Conservation (phyloP, 2,329 filamentous ascomycete genomes). For the Neonectria sp. region DNA sequence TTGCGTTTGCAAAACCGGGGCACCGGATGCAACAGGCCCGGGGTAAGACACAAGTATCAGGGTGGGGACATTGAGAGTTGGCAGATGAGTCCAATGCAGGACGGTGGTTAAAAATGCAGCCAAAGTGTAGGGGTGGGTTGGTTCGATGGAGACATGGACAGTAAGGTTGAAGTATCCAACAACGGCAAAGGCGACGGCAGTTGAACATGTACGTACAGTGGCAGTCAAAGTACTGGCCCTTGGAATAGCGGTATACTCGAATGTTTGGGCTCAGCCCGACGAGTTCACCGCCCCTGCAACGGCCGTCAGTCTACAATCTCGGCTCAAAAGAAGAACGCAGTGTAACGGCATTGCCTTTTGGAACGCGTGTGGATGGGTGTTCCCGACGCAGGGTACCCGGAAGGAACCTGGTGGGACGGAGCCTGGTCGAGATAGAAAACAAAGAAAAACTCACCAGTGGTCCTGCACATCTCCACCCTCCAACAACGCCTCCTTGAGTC, state of each 20-base stretch:
- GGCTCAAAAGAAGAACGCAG: slow-evolving; percentile 11
- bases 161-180: slow-evolving; percentile 6
- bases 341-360: slow-evolving; percentile 31
- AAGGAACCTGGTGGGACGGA: slow-evolving; percentile 6
- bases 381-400: slow-evolving; percentile 5
- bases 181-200: background rate
- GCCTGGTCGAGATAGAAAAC: slow-evolving; percentile 13
- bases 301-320: slow-evolving; percentile 30
- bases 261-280: slow-evolving; percentile 93
- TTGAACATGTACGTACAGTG: slow-evolving; percentile 76
- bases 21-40: background rate
- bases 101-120: background rate
- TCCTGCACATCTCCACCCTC: slow-evolving; percentile 54
- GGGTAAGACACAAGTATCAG: background rate
- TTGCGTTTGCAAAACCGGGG: background rate
- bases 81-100: background rate
- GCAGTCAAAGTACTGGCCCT: slow-evolving; percentile 91
- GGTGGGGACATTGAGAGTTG: slow-evolving; percentile 1
- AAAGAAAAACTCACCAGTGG: slow-evolving; percentile 60
- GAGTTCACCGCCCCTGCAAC: slow-evolving; percentile 82
- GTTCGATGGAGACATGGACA: background rate
- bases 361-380: slow-evolving; percentile 15
- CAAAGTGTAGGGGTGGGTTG: slow-evolving; percentile 4
- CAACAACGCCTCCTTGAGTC: slow-evolving; percentile 74
- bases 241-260: slow-evolving; percentile 87